Conservation (phyloP, 495 filamentous ascomycete species). For the Aspergillus diversus region DNA sequence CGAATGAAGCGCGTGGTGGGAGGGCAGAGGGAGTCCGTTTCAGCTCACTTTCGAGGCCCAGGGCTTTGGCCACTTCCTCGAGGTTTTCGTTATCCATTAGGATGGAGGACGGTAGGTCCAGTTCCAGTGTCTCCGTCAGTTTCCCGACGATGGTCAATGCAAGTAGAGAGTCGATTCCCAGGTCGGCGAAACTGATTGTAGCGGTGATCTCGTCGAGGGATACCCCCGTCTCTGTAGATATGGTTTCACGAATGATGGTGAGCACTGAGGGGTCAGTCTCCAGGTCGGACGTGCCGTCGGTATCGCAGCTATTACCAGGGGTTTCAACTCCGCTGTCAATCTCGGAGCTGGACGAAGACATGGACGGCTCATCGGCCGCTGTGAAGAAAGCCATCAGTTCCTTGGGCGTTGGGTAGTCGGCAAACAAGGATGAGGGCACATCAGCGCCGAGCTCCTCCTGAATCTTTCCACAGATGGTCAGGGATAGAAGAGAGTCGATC, state of each 20-base stretch:
- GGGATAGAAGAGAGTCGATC: conserved; percentile 54
- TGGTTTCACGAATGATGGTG: conserved; percentile 25
- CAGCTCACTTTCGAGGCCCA: not conserved
- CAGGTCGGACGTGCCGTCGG: not conserved
- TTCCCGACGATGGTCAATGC: conserved; percentile 43
- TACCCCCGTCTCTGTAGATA: conserved; percentile 51
- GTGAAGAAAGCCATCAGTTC: conserved; percentile 37
- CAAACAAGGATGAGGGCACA: conserved; percentile 53
- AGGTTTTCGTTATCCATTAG: conserved; percentile 58
- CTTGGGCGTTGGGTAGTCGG: conserved; percentile 60
- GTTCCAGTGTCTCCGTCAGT: conserved; percentile 40
- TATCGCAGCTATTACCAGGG: not conserved
- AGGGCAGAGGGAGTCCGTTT: not conserved
- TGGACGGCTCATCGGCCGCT: not conserved
- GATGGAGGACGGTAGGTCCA: conserved; percentile 45
- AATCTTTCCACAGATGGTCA: conserved; percentile 49
- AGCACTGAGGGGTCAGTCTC: not conserved
- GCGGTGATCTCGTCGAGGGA: conserved; percentile 40
- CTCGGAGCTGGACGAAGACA: not conserved
- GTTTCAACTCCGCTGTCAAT: not conserved
- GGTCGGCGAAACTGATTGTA: conserved; percentile 40
- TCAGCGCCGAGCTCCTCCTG: conserved; percentile 53
- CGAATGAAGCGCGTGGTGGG: not conserved
- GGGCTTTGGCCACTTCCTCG: conserved; percentile 19
- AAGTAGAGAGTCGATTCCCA: conserved; percentile 56